These are phyloP conservation scores for Rhodosporidiobolus sp. DNA, from an alignment of 768 basidiomycete species.

Conservation along the genomic window DNA sequence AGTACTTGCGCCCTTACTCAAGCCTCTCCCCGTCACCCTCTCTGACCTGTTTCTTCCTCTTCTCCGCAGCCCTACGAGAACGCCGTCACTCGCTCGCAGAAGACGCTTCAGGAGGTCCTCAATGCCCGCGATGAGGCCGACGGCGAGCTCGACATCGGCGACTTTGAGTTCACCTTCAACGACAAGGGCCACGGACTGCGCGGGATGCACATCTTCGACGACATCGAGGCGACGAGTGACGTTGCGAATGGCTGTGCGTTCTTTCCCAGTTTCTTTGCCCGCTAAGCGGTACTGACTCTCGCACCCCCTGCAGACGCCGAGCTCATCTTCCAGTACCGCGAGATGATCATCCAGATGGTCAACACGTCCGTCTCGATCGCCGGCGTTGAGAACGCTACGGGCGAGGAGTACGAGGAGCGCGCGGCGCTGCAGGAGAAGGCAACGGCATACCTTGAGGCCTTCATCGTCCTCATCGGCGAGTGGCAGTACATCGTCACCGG, in stretches of 20 bases:
- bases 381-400: constrained; percentile 35
- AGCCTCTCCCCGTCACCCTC: neutral
- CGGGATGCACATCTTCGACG: constrained; percentile 22
- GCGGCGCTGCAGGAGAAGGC: constrained; percentile 40
- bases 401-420: constrained; percentile 41
- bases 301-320: constrained; percentile 20
- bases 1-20: neutral
- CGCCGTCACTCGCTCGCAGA: constrained; percentile 19
- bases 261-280: too few relatives aligned
- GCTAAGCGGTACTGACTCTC: too few relatives aligned
- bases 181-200: constrained; percentile 21
- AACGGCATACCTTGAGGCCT: constrained; percentile 38
- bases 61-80: constrained; percentile 17
- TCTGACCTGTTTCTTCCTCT: too few relatives aligned
- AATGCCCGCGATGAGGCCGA: constrained; percentile 7
- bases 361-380: constrained; percentile 25
- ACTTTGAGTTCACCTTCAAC: constrained; percentile 27
- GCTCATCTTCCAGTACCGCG: constrained; percentile 37
- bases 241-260: constrained; percentile 32
- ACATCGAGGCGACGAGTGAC: constrained; percentile 26
- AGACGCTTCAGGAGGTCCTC: neutral
- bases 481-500: constrained; percentile 17
- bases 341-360: constrained; percentile 31
- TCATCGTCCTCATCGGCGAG: constrained; percentile 21
- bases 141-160: constrained; percentile 10